A percentile compares a stretch with the other conserved stretches of the same genome.
These are phyloP conservation scores for Chalciporus piperatus DNA, from an alignment of 768 basidiomycete species.

Conservation along the genomic window DNA sequence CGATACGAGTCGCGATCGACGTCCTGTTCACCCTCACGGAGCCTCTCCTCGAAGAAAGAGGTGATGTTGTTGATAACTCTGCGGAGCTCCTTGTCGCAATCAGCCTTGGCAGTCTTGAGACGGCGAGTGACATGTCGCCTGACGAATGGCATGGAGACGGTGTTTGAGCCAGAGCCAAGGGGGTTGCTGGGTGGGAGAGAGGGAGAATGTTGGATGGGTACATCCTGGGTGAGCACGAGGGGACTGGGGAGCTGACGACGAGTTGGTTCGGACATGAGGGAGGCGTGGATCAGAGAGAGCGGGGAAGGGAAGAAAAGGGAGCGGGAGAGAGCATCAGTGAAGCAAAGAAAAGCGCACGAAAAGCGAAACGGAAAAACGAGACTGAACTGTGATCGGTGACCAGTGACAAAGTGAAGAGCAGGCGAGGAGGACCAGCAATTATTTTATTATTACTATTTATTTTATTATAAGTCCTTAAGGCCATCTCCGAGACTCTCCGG, in stretches of 20 bases:
- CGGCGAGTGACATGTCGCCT: slow-evolving; percentile 90
- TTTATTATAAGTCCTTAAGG: too few relatives aligned
- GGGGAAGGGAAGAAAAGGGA: slow-evolving; percentile 1
- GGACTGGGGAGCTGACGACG: slow-evolving; percentile 68
- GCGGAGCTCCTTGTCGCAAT: slow-evolving; percentile 94
- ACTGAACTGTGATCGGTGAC: slow-evolving; percentile 11
- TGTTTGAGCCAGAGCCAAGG: slow-evolving; percentile 59
- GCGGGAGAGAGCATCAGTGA: slow-evolving; percentile 16
- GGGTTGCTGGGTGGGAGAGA: slow-evolving; percentile 36
- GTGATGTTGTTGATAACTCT: slow-evolving; percentile 95
- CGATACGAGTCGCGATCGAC: slow-evolving; percentile 55
- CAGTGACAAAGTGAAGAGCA: slow-evolving; percentile 18
- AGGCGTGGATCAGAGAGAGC: slow-evolving; percentile 9
- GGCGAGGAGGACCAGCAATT: neutral
- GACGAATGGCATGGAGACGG: slow-evolving; percentile 90
- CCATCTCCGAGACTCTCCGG: slow-evolving; percentile 18
- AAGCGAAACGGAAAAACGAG: slow-evolving; percentile 1
- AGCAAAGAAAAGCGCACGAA: slow-evolving; percentile 7
- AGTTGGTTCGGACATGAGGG: slow-evolving; percentile 32
- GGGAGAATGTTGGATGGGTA: slow-evolving; percentile 47
- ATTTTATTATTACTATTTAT: neutral
- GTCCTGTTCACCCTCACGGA: slow-evolving; percentile 70
- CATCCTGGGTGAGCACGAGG: slow-evolving; percentile 73
- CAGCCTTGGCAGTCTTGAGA: slow-evolving; percentile 89
- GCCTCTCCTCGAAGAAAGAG: slow-evolving; percentile 87